These are phyloP conservation scores for Linnemannia elongata DNA, from an alignment of 192 early-diverging fungal genomes.

Conservation along the genomic window DNA sequence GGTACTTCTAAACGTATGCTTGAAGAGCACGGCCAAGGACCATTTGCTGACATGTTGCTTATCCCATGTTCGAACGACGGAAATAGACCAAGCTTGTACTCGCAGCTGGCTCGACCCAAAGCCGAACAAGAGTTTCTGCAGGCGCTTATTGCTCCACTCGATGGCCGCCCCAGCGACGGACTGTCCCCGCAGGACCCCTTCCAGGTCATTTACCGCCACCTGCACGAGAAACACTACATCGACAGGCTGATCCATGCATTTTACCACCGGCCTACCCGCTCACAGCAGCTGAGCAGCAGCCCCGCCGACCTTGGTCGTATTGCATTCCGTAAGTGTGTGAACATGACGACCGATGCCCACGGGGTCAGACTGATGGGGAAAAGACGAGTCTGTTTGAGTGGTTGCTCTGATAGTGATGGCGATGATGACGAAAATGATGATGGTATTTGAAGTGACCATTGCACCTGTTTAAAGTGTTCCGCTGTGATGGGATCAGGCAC, in stretches of 20 bases:
- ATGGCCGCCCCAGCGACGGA: too few relatives aligned
- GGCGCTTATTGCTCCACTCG: background rate
- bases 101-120: background rate
- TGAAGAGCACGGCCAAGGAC: background rate
- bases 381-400: background rate
- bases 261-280: slow-evolving; percentile 6
- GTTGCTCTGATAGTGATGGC: background rate
- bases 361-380: background rate
- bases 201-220: slow-evolving; percentile 9
- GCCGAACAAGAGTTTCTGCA: background rate
- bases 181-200: background rate
- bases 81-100: background rate
- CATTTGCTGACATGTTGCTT: background rate
- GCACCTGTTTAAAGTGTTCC: background rate
- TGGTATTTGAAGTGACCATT: background rate
- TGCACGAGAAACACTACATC: slow-evolving; percentile 34
- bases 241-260: slow-evolving; percentile 33
- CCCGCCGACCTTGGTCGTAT: background rate
- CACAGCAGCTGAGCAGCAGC: background rate
- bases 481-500: background rate
- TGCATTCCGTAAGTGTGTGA: slow-evolving; percentile 4
- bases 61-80: background rate
- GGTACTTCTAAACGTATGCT: background rate
- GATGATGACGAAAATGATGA: background rate
- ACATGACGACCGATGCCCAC: background rate